phyloP scores from a whole-genome alignment of 257 asterid genomes.

The Solanum verrucosum region DNA sequence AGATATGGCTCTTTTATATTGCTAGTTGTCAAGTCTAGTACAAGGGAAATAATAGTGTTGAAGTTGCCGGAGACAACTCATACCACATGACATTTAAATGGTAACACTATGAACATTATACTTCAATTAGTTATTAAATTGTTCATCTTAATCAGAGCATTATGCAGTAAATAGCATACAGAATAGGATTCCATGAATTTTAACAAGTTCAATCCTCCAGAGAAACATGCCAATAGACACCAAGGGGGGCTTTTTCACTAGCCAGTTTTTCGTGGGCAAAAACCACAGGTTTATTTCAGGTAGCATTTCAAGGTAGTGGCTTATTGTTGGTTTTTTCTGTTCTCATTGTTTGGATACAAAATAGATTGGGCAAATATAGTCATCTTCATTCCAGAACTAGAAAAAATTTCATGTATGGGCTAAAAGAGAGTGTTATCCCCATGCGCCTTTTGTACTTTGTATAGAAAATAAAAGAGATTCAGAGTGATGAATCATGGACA shows the following conservation, averaged over 20 bases:
- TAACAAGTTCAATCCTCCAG: background rate
- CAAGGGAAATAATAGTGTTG: background rate
- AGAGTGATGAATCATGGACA: background rate
- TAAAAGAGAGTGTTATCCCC: background rate
- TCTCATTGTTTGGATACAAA: background rate
- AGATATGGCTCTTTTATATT: background rate
- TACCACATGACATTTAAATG: background rate
- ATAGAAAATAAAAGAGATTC: background rate
- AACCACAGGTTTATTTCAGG: background rate
- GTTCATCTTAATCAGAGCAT: background rate
- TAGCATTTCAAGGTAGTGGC: background rate
- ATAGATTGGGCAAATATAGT: background rate
- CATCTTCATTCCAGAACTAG: background rate
- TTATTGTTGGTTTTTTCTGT: background rate
- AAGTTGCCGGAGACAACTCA: background rate
- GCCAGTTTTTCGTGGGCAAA: background rate
- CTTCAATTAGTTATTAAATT: background rate
- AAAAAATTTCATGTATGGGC: background rate
- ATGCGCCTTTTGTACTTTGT: background rate
- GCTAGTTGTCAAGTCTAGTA: background rate
- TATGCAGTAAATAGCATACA: background rate
- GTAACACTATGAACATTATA: background rate
- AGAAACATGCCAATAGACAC: background rate
- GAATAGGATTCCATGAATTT: background rate
- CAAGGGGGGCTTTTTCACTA: background rate